phyloP scores from a whole-genome alignment of 108 stramenopile genomes.

The Nitzschia sp. region DNA sequence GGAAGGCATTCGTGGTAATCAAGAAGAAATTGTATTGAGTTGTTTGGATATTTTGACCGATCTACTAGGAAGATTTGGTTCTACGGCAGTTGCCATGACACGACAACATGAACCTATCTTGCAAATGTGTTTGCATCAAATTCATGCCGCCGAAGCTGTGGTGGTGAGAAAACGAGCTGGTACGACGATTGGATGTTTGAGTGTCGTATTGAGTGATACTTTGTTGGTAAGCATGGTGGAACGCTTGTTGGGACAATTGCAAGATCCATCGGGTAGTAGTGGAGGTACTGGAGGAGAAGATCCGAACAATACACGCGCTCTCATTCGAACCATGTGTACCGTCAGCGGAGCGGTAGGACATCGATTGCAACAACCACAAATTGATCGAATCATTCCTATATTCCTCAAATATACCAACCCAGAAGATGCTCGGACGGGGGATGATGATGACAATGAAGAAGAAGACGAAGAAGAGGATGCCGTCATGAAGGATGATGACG shows the following conservation, averaged over 20 bases:
- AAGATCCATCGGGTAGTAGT: conserved; percentile 19
- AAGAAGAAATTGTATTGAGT: conserved; percentile 72
- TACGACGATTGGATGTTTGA: conserved; percentile 85
- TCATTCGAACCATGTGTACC: conserved; percentile 93
- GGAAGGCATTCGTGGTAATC: conserved; percentile 70
- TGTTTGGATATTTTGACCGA: conserved; percentile 93
- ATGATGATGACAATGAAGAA: conserved; percentile 75
- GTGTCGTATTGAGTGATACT: conserved; percentile 76
- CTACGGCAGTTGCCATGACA: conserved; percentile 53
- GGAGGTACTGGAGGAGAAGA: conserved; percentile 4
- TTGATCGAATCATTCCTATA: conserved; percentile 93
- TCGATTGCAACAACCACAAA: conserved; percentile 84
- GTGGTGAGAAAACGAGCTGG: conserved; percentile 94
- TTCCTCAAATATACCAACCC: conserved; percentile 91
- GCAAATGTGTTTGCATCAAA: conserved; percentile 68
- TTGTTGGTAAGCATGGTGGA: conserved; percentile 81
- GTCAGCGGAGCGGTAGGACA: conserved; percentile 79
- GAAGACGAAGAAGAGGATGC: conserved; percentile 51
- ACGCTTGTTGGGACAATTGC: conserved; percentile 75
- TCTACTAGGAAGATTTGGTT: conserved; percentile 89
- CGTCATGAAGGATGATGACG: conserved; percentile 61
- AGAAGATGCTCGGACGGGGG: conserved; percentile 76
- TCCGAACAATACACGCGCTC: conserved; percentile 58
- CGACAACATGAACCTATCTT: conserved; percentile 84
- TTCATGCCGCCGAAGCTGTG: conserved; percentile 30